A percentile compares a stretch with the other conserved stretches of the same genome.
Conservation (phyloP, 169 alveolate species). For the Ichthyophthirius multifiliis region DNA sequence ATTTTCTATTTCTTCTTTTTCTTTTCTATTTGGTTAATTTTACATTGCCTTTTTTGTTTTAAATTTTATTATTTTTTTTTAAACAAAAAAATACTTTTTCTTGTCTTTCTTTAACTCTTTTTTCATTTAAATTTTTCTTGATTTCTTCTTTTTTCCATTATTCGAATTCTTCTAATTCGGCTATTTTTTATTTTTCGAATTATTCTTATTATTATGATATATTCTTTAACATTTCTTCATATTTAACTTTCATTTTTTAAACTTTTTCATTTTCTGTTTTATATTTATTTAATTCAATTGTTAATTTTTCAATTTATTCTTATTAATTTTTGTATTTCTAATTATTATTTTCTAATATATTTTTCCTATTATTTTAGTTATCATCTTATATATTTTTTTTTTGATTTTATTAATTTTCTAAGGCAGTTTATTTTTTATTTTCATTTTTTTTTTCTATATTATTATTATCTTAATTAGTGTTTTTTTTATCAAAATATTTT, state of each 20-base stretch:
- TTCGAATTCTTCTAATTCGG: slow-evolving; percentile 23
- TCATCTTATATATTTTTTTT: too few relatives aligned
- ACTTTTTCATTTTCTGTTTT: slow-evolving; percentile 40
- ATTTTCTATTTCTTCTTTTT: slow-evolving; percentile 38
- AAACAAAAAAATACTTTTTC: neutral
- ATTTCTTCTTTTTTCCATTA: slow-evolving; percentile 40
- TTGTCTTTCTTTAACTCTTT: slow-evolving; percentile 30
- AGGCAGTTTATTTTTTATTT: too few relatives aligned
- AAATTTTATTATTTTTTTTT: neutral
- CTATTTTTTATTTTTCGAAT: slow-evolving; percentile 19
- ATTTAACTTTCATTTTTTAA: slow-evolving; percentile 20
- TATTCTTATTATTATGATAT: slow-evolving; percentile 17
- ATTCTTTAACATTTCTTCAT: slow-evolving; percentile 16
- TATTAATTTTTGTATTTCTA: neutral
- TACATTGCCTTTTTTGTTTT: neutral
- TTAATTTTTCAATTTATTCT: slow-evolving; percentile 21
- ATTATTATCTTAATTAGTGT: neutral
- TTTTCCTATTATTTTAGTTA: too few relatives aligned
- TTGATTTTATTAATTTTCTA: too few relatives aligned
- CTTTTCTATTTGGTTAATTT: slow-evolving; percentile 34
- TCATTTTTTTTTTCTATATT: too few relatives aligned
- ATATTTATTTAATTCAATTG: slow-evolving; percentile 11
- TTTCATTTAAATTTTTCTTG: slow-evolving; percentile 24
- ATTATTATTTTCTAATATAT: too few relatives aligned
- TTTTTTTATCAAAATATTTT: neutral